These are phyloP conservation scores for Corynascus novoguineensis DNA, from an alignment of 495 filamentous ascomycete species.

Conservation along the genomic window DNA sequence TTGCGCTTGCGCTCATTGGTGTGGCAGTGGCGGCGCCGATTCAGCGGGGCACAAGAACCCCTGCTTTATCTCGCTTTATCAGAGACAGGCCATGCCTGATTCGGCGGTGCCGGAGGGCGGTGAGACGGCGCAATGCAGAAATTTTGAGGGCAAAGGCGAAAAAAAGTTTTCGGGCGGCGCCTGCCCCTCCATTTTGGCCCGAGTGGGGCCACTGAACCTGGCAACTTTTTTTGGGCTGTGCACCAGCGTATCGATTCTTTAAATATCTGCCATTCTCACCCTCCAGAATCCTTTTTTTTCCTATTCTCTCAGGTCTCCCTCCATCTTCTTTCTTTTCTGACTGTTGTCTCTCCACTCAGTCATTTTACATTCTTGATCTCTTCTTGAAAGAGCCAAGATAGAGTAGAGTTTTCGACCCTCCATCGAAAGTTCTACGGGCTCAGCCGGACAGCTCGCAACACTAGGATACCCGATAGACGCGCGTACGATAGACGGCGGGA, in stretches of 20 bases:
- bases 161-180: slow-evolving; percentile 28
- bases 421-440: slow-evolving; percentile 37
- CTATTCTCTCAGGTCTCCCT: slow-evolving; percentile 23
- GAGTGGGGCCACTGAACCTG: slow-evolving; percentile 11
- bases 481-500: slow-evolving; percentile 27
- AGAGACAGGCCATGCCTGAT: neutral
- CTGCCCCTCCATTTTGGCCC: slow-evolving; percentile 24
- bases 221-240: slow-evolving; percentile 19
- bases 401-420: slow-evolving; percentile 38
- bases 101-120: neutral
- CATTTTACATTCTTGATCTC: slow-evolving; percentile 27
- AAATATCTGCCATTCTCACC: slow-evolving; percentile 24
- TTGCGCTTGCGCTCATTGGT: neutral
- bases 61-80: slow-evolving; percentile 9
- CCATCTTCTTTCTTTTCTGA: slow-evolving; percentile 21
- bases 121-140: slow-evolving; percentile 3
- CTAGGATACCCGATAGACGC: slow-evolving; percentile 28
- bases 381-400: slow-evolving; percentile 32
- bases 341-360: slow-evolving; percentile 32
- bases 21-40: neutral
- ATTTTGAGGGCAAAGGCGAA: slow-evolving; percentile 11
- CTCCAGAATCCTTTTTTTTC: slow-evolving; percentile 8
- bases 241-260: slow-evolving; percentile 13
- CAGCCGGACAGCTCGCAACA: slow-evolving; percentile 12
- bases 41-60: neutral